Evolutionary conservation across 2,329 filamentous ascomycete genomes (phyloP), one percentile per base, ranked within the genome.

Genomic region (Colletotrichum gloeosporioides): DNA sequence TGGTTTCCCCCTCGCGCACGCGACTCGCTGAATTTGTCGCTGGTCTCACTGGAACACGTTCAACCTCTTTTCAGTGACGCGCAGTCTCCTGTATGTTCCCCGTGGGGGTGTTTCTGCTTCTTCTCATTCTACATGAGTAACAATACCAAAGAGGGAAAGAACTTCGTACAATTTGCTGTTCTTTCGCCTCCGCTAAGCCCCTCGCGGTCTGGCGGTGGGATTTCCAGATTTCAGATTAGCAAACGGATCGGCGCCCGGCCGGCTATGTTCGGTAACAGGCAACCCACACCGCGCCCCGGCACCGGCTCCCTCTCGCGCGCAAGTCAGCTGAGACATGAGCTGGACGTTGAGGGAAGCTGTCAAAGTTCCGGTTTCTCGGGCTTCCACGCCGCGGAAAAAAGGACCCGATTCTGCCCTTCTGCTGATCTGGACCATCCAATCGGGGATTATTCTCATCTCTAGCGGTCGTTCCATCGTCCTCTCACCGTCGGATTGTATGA

Each of bases 231-330:
- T 65, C 29, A 61, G n/a, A 53, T 69, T 22, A 18, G 32, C 29
- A 69, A 64, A 63, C 59, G 34, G 69, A 64, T 73, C 64, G 70
- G 61, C 70, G 36, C 27, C 44, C 29, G 57, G 25, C 64, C 70
- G 70, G 73, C 64, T 65, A 76, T 73, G 70, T 25, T 76, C 73
- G 70, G 73, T 22, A 76, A 73, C 39, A 63, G 39, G 25, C 68
- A 72, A n/a, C 32, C 29, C 32, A 22, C 29, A 29, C 34, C 25
- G 27, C 18, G 25, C 55, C 34, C 36, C 53, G 69, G 29, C 31
- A 29, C 69, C 69, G 68, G 32, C 59, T 31, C 39, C n/a, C 57
- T 34, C n/a, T 71, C 34, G 65, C 22, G 36, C n/a, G n/a, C 16
- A 27, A n/a, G 62, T 61, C n/a, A 55, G 29, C 44, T 67, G 63